Evolutionary conservation across 305 asterid species (phyloP), one percentile per base, ranked within the genome.

Genomic region (Rubia tinctorum): DNA sequence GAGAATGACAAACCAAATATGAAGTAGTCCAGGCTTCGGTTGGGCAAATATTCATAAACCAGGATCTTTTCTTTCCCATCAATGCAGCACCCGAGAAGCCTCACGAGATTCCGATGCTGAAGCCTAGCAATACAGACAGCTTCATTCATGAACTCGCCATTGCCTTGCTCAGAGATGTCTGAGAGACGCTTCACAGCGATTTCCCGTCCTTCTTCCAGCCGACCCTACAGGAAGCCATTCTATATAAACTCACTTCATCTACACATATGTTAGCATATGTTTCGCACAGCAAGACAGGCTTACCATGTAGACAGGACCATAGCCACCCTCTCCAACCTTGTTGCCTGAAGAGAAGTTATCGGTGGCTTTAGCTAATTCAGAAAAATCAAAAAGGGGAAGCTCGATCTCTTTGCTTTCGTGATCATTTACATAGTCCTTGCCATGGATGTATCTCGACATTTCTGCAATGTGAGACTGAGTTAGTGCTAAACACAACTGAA

Each of bases 41-140:
- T 79, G 2, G 17, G 80, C 84, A 81, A 58, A 72, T 77, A 86
- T 73, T 86, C 89, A 56, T 86, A 86, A 2, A 86, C 68, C 45
- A 86, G 72, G 70, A 83, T 76, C 58, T 44, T 80, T 58, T 86
- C 85, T 44, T 71, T 73, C 74, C 79, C 83, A 72, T 81, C 63
- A 64, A 81, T 17, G 78, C 89, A 85, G 55, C 80, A 83, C 17
- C 89, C 87, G 6, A 79, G 43, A 44, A 85, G 87, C 69, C 61
- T 80, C 63, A 85, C 85, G 2, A 85, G 87, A 75, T 83, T 85
- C 49, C 81, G 73, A 51, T 83, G 87, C 66, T 81, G 87, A 71
- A 85, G 82, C 64, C 83, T 81, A 17, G 87, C 80, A 30, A 83
- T 76, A 53, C 70, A 76, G 30, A 63, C 49, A 8, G 76, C 81